phyloP scores from a whole-genome alignment of 1,284 basidiomycete species.

The Cutaneotrichosporon dermatis region DNA sequence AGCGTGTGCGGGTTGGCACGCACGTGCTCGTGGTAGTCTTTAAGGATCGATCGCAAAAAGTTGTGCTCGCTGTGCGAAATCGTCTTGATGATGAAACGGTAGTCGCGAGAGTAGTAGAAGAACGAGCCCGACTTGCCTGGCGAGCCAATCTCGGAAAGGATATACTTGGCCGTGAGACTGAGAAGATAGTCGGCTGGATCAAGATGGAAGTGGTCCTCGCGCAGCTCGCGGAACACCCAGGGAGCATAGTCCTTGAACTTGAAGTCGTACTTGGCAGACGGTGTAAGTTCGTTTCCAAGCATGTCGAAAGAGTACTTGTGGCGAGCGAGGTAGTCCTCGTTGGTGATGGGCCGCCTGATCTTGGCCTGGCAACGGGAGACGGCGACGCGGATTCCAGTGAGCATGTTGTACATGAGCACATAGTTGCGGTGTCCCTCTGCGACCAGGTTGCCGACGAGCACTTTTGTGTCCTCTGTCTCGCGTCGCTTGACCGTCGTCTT shows the following conservation, averaged over 20 bases:
- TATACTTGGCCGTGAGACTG: constrained; percentile 94
- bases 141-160: constrained; percentile 95
- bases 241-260: constrained; percentile 99
- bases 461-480: constrained; percentile 50
- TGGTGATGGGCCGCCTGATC: constrained; percentile 73
- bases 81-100: constrained; percentile 99
- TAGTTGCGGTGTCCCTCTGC: constrained; percentile 98
- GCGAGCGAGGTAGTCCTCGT: constrained; percentile 79
- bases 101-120: constrained; percentile 98
- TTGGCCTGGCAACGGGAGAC: constrained; percentile 96
- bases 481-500: not conserved
- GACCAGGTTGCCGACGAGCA: constrained; percentile 89
- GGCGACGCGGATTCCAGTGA: constrained; percentile 93
- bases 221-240: constrained; percentile 91
- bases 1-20: constrained; percentile 90
- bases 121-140: constrained; percentile 98
- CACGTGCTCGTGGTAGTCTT: constrained; percentile 81
- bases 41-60: constrained; percentile 80
- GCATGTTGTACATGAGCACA: constrained; percentile 99
- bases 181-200: constrained; percentile 97
- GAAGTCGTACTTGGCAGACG: constrained; percentile 76
- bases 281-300: constrained; percentile 96
- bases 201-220: constrained; percentile 89
- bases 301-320: constrained; percentile 99
- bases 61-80: constrained; percentile 93